Evolutionary conservation across 1,284 basidiomycete genomes (phyloP), one percentile per base, ranked within the genome.

Genomic region (Dichomitus squalens): DNA sequence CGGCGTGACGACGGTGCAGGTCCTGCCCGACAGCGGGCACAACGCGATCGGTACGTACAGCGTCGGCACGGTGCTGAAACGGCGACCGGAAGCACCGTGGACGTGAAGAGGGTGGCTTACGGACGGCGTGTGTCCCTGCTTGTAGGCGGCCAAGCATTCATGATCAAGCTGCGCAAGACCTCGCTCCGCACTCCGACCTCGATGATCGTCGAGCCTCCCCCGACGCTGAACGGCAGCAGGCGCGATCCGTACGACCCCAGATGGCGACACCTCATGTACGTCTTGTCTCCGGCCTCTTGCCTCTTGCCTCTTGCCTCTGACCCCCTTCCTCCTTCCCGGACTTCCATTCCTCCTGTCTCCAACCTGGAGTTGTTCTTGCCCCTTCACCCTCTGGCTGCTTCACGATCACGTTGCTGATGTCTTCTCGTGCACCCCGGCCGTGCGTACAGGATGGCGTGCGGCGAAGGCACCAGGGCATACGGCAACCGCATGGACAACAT

Each of bases 401-500:
- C 41, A 23, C 41, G 41, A 44, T 44, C 41, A 25, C 34, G 31
- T 25, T n/a, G 18, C 47, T 51, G 4, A 46, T 31, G 48, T n/a
- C 0, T 46, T 16, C 12, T 18, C 21, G 35, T 43, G 6, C 23
- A 23, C n/a, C n/a, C n/a, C 33, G 25, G 16, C 20, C 23, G 29
- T 11, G 12, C 46, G 8, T n/a, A 47, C 48, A 88, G 86, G 62
- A 85, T 87, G 67, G 79, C 85, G 16, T 87, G 86, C 64, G 86
- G 86, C 20, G 82, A 84, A 64, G 78, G 77, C 58, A 68, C 78
- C 14, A 71, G 67, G 12, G 55, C 57, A 23, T 70, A 68, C 35
- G 75, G 76, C 43, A 77, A 81, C 51, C 80, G 87, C 48, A 86
- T 87, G 83, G 87, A 89, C 64, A 74, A 77, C 3, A 76, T 82